Evolutionary conservation across 2,329 filamentous ascomycete genomes (phyloP).

Genomic region (Neurospora sp.): DNA sequence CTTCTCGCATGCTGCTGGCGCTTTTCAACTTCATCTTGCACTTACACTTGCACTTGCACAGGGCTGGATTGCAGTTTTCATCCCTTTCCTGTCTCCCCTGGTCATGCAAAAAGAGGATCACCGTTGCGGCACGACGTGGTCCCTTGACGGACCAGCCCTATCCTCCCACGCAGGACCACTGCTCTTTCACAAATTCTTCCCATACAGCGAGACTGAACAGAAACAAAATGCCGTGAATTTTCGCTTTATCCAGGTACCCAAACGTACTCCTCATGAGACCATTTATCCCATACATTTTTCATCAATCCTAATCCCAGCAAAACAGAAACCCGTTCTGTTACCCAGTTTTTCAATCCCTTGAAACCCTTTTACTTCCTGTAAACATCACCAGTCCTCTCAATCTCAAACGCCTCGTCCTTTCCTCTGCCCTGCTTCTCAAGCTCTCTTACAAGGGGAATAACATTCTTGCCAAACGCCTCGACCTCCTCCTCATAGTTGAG

Average conservation of each 20-base stretch:
- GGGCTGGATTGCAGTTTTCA: background rate
- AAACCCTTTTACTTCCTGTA: conserved; percentile 21
- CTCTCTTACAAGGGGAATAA: conserved; percentile 36
- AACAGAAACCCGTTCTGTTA: background rate
- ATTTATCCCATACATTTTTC: background rate
- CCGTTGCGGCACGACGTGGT: background rate
- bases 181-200: background rate
- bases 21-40: background rate
- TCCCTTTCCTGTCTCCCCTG: background rate
- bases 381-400: conserved; percentile 36
- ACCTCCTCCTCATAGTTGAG: conserved; percentile 45
- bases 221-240: background rate
- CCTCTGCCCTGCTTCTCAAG: conserved; percentile 38
- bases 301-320: background rate
- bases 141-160: background rate
- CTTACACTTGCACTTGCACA: background rate
- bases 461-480: conserved; percentile 35
- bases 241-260: background rate
- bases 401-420: conserved; percentile 35
- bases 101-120: background rate
- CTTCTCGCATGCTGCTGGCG: background rate
- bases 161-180: background rate
- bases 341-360: background rate
- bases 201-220: background rate
- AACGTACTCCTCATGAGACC: background rate